Evolutionary conservation across 208 protist species (phyloP).

Genomic region (Acanthamoeba castellanii): DNA sequence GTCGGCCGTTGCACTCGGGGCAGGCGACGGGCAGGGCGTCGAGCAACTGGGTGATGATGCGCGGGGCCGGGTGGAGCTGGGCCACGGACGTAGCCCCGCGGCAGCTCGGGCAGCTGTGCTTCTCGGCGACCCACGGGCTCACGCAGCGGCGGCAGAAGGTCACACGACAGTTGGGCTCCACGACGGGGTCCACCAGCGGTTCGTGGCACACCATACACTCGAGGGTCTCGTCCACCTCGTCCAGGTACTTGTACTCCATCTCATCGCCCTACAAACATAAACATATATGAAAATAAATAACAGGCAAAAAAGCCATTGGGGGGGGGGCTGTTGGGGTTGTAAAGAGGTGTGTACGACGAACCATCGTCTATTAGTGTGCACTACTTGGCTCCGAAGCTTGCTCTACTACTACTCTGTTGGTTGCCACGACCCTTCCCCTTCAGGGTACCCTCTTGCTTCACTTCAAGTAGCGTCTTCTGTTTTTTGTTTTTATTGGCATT

Average conservation of each 20-base stretch:
- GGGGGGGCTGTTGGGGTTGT: too few species aligned
- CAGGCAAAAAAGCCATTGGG: too few species aligned
- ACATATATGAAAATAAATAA: background rate
- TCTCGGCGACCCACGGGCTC: background rate
- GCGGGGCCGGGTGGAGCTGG: background rate
- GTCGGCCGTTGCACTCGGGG: background rate
- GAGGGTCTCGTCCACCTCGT: background rate
- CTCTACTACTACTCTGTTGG: too few species aligned
- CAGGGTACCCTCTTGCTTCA: too few species aligned
- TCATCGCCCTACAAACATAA: background rate
- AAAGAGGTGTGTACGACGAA: too few species aligned
- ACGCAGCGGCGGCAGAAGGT: background rate
- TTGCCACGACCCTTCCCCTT: too few species aligned
- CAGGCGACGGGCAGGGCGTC: background rate
- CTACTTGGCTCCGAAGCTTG: too few species aligned
- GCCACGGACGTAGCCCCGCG: background rate
- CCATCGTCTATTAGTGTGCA: too few species aligned
- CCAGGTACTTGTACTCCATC: background rate
- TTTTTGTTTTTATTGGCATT: too few species aligned
- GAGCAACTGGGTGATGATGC: background rate
- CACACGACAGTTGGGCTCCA: background rate
- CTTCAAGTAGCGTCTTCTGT: too few species aligned
- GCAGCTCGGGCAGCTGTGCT: background rate
- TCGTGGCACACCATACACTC: background rate
- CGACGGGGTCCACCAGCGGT: constrained; percentile 6